Percentiles rank a stretch among this genome's conserved stretches.
Evolutionary conservation across 768 basidiomycete genomes (phyloP).

Genomic region (Pleurotus tuoliensis): DNA sequence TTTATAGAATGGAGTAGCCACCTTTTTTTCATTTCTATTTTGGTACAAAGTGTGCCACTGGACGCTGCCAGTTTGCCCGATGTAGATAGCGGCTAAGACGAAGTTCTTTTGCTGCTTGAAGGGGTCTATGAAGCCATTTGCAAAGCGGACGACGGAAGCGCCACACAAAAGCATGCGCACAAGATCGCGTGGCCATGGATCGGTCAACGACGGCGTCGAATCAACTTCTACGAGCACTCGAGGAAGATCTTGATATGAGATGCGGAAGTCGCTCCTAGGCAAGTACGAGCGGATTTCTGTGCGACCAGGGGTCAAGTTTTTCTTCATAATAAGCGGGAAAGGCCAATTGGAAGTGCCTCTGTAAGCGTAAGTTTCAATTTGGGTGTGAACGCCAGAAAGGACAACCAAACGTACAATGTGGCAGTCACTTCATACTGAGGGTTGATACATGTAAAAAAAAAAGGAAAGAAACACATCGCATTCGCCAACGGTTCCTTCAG

Average conservation of each 20-base stretch:
- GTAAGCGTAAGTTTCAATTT: not conserved
- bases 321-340: not conserved
- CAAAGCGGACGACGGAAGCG: constrained; percentile 7
- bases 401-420: not conserved
- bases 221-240: constrained; percentile 4
- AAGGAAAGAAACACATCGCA: not conserved
- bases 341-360: not conserved
- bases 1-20: no score
- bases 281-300: not conserved
- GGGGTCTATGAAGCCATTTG: not conserved
- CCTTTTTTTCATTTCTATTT: no score
- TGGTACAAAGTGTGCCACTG: not conserved
- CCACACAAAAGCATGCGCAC: constrained; percentile 3
- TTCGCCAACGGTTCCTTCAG: not conserved
- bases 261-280: not conserved
- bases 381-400: not conserved
- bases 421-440: not conserved
- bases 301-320: not conserved
- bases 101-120: not conserved
- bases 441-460: not conserved
- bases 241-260: not conserved
- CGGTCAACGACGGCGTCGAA: not conserved
- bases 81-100: not conserved
- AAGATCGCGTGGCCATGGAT: not conserved
- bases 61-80: not conserved